Evolutionary conservation across 176 grass and related monocot species (phyloP), one percentile per base, ranked within the genome.

Genomic region (Hsuehochloa calcarea): DNA sequence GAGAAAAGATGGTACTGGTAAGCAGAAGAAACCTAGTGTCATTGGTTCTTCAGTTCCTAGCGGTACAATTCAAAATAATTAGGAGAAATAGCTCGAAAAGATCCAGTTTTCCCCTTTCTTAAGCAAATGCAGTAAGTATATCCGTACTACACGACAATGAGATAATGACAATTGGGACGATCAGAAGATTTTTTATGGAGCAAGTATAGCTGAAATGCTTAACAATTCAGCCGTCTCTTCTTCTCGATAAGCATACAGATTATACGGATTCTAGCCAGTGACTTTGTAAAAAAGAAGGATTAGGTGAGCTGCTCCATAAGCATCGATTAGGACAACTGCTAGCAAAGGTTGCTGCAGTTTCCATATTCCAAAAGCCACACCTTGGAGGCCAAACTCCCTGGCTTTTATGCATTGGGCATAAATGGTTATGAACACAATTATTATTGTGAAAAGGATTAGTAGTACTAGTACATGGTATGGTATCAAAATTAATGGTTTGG

Each of bases 251-350:
- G 7, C 10, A 16, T 12, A 22, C 43, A 45, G 10, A 71, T 45
- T 22, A 71, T 6, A 3, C 40, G 46, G 22, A 23, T 38, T 46
- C 11, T 26, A 46, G 40, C 20, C 6, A 72, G 9, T 47, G n/a
- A 27, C 13, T 27, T 4, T 9, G 67, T 41, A 43, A 69, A 69
- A 69, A 40, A 83, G 37, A 54, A 65, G 41, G 89, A 87, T 94
- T 91, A 84, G 92, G 86, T 91, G 80, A 84, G 65, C 89, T 78
- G 55, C 86, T 89, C 52, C 78, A 55, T 70, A 43, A 43, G 67
- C 67, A 69, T 69, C 19, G 11, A 23, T 52, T 38, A 43, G 20
- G 67, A 38, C 38, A 69, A n/a, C 19, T 23, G 5, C 38, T 69
- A 54, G 56, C 81, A 15, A 4, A 26, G 8, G 19, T 37, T 22